Percentiles rank a stretch among this genome's conserved stretches.
Conservation (phyloP, 1,284 basidiomycete genomes). For the Cutaneotrichosporon daszewskae region DNA sequence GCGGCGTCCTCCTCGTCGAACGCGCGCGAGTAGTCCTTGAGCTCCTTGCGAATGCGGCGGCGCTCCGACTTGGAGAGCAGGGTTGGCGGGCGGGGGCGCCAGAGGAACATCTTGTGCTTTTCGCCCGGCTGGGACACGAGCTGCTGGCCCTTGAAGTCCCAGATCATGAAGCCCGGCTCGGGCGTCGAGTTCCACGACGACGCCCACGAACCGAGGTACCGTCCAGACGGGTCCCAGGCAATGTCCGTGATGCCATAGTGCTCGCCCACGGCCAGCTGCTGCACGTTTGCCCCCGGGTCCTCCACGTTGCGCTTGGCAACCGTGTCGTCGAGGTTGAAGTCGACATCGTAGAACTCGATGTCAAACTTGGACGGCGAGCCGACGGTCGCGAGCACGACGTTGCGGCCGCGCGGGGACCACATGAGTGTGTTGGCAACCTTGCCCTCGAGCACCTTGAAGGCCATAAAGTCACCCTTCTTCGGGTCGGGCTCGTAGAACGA, state of each 20-base stretch:
- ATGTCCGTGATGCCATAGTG: constrained; percentile 98
- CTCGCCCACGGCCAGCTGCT: constrained; percentile 76
- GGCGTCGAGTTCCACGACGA: constrained; percentile 93
- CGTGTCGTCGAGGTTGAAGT: constrained; percentile 75
- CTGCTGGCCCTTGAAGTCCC: constrained; percentile 96
- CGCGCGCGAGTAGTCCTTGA: constrained; percentile 82
- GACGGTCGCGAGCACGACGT: constrained; percentile 91
- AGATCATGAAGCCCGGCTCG: constrained; percentile 93
- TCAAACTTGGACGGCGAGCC: constrained; percentile 94
- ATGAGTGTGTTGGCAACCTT: constrained; percentile 92
- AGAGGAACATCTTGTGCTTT: constrained; percentile 97
- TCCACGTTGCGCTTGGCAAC: constrained; percentile 52
- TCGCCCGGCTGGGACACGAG: constrained; percentile 83
- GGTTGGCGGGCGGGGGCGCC: constrained; percentile 88
- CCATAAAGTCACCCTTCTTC: constrained; percentile 95
- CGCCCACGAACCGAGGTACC: constrained; percentile 88
- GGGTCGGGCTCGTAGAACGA: constrained; percentile 94
- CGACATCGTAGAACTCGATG: constrained; percentile 98
- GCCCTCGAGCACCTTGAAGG: constrained; percentile 72
- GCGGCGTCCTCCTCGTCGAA: constrained; percentile 98
- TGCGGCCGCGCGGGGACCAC: constrained; percentile 95
- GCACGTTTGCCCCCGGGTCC: constrained; percentile 82
- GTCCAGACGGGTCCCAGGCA: constrained; percentile 96
- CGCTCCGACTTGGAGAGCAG: constrained; percentile 85
- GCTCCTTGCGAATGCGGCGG: constrained; percentile 73